Evolutionary conservation across 2,329 filamentous ascomycete genomes (phyloP), one percentile per base, ranked within the genome.

Genomic region (Pseudogymnoascus sp.): DNA sequence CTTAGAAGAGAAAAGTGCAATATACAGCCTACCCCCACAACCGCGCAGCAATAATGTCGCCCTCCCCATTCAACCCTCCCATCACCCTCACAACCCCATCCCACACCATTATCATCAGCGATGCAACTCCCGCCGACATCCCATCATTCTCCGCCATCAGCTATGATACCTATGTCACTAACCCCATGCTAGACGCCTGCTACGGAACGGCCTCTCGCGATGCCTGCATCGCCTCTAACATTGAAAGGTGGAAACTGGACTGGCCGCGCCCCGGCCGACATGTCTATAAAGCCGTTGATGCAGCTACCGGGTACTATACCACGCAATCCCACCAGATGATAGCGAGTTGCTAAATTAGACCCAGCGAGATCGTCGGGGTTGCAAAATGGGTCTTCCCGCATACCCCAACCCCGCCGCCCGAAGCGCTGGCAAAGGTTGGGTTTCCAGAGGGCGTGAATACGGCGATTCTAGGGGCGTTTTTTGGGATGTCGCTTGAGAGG

Each of bases 371-470:
- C 6, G 70, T 69, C 11, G 72, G 73, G 4, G 74, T 70, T 22
- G 61, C 68, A 3, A 67, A 74, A 33, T 76, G 72, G 72, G 66
- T 67, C 11, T 70, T 71, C 12, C 74, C 75, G 11, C 60, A 70
- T 57, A 68, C 63, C 0, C 65, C 68, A 9, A 62, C 18, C 50
- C 59, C 5, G 62, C 59, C 33, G 64, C 67, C 57, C 1, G 33
- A 6, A 38, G 36, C 6, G 16, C 6, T 39, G 20, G 33, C 33
- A 39, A 68, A 60, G 43, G 60, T 54, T n/a, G 47, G 47, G 9
- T 33, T 54, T 8, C 47, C 47, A n/a, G 47, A 54, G 47, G 47
- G 25, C 9, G 47, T 54, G n/a, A 54, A 54, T 54, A 33, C 33
- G 25, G 47, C 47, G 47, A 8, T 54, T 16, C n/a, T 4, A 5